Conservation (phyloP, 116 monocot genomes). For the Posidonia oceanica region DNA sequence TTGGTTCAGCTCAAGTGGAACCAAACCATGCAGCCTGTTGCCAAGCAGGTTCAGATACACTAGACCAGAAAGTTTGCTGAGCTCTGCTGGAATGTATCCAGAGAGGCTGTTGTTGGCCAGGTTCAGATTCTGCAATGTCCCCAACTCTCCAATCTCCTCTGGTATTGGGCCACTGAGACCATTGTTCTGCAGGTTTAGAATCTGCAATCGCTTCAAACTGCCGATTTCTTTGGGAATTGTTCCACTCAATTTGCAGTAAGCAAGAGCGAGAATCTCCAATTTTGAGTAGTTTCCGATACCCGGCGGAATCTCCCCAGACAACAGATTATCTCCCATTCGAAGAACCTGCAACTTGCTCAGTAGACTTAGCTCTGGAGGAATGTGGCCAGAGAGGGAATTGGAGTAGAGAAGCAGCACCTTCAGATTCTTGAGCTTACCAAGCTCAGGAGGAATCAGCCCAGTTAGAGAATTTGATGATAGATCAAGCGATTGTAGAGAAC, state of each 20-base stretch:
- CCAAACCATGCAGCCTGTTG: conserved; percentile 42
- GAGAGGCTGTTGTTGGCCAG: conserved; percentile 60
- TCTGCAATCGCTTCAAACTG: conserved; percentile 35
- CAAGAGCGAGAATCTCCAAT: conserved; percentile 48
- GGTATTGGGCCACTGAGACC: conserved; percentile 39
- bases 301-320: conserved; percentile 54
- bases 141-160: conserved; percentile 28
- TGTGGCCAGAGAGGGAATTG: conserved; percentile 56
- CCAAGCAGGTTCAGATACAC: conserved; percentile 55
- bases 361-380: conserved; percentile 55
- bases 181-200: conserved; percentile 46
- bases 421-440: conserved; percentile 47
- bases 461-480: conserved; percentile 67
- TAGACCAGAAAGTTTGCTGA: conserved; percentile 38
- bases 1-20: conserved; percentile 59
- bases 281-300: conserved; percentile 33
- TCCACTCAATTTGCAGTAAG: conserved; percentile 59
- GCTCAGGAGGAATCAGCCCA: conserved; percentile 48
- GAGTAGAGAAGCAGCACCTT: conserved; percentile 56
- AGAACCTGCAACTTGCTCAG: conserved; percentile 46
- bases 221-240: conserved; percentile 42
- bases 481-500: conserved; percentile 65
- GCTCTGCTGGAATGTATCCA: conserved; percentile 45
- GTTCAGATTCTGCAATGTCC: conserved; percentile 44
- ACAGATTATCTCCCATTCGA: conserved; percentile 56